Conservation (phyloP, 1,284 basidiomycete species). For the Rhodotorula mucilaginosa region DNA sequence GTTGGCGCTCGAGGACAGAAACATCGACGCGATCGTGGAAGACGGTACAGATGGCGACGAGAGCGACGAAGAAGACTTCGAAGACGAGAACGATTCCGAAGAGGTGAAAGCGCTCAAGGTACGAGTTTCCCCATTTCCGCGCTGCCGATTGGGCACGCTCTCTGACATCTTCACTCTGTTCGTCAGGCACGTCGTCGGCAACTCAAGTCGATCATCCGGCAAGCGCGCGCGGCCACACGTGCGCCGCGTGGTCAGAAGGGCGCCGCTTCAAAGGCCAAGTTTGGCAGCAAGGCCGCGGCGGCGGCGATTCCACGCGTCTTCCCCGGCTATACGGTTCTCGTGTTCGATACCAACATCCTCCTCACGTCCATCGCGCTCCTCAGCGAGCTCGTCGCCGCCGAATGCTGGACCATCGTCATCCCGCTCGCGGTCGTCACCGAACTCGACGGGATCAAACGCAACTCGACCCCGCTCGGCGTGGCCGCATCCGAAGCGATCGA, state of each 20-base stretch:
- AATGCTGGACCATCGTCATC: conserved; percentile 81
- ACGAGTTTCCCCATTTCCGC: conserved; percentile 2
- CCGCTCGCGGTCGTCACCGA: conserved; percentile 89
- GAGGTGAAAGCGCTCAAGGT: conserved; percentile 40
- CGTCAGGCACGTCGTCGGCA: conserved; percentile 48
- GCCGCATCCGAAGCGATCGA: conserved; percentile 66
- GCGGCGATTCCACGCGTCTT: conserved; percentile 59
- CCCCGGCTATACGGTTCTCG: conserved; percentile 82
- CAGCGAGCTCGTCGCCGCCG: conserved; percentile 70
- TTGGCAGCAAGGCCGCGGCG: conserved; percentile 42
- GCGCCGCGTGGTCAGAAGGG: conserved; percentile 42
- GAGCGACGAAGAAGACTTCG: conserved; percentile 50
- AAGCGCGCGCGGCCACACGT: conserved; percentile 26
- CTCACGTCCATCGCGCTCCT: conserved; percentile 74
- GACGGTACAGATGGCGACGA: conserved; percentile 28
- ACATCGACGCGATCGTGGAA: conserved; percentile 36
- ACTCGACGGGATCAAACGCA: conserved; percentile 79
- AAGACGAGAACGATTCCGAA: conserved; percentile 45
- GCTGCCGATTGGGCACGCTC: fast-evolving
- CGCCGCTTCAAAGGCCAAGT: conserved; percentile 26
- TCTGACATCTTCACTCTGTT: neutral
- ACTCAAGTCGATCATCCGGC: conserved; percentile 49
- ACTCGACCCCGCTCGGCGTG: conserved; percentile 50
- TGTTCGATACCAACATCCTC: conserved; percentile 92
- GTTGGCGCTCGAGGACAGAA: conserved; percentile 15